Evolutionary conservation across 306 rosid genomes (phyloP).

Genomic region (Nissolia schottii): DNA sequence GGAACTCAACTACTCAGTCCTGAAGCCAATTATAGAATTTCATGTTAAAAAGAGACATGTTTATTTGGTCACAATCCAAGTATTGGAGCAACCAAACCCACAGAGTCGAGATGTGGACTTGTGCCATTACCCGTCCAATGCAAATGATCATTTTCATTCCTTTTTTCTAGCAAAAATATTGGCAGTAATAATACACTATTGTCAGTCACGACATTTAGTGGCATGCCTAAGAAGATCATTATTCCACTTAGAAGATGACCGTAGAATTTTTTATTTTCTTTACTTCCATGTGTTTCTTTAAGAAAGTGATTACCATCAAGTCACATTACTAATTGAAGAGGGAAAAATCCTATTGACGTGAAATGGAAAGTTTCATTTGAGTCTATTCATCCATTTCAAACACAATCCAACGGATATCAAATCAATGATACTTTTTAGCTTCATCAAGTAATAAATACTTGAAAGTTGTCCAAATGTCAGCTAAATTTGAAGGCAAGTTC

Average conservation of each 20-base stretch:
- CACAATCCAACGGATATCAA: not conserved
- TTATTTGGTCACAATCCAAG: not conserved
- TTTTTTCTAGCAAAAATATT: not conserved
- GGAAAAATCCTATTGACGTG: not conserved
- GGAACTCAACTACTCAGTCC: too few relatives aligned
- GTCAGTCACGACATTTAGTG: not conserved
- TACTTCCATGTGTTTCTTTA: too few relatives aligned
- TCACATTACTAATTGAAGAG: too few relatives aligned
- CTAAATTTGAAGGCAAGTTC: not conserved
- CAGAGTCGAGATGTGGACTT: not conserved
- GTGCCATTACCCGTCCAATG: not conserved
- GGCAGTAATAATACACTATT: not conserved
- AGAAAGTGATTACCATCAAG: too few relatives aligned
- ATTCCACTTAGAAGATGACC: too few relatives aligned
- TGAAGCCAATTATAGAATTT: not conserved
- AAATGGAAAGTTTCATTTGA: not conserved
- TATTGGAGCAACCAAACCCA: constrained; percentile 8
- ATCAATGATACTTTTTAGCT: not conserved
- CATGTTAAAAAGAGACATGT: not conserved
- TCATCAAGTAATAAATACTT: not conserved
- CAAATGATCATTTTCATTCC: not conserved
- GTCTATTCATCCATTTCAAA: not conserved
- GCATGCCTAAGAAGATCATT: not conserved
- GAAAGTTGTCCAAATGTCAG: not conserved
- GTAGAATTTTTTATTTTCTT: too few relatives aligned